Evolutionary conservation across 768 basidiomycete genomes (phyloP).

Genomic region (Inosperma sp.): DNA sequence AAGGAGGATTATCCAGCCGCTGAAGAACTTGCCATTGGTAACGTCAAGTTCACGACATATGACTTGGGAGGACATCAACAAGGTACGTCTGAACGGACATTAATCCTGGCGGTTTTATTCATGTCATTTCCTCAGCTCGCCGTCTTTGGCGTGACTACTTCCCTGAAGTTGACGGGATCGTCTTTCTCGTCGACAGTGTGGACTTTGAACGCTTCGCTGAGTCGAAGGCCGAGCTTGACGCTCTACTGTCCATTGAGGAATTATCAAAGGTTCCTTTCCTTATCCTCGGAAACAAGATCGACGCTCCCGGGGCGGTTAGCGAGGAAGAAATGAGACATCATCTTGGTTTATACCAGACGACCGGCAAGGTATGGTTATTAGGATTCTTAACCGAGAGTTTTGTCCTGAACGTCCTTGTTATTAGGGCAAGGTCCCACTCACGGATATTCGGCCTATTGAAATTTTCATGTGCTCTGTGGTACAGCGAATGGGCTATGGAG

Average conservation of each 20-base stretch:
- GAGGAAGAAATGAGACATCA: conserved; percentile 97
- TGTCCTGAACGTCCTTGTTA: not conserved
- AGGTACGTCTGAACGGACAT: conserved; percentile 43
- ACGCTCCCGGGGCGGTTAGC: conserved; percentile 94
- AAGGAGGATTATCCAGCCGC: conserved; percentile 57
- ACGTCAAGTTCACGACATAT: conserved; percentile 98
- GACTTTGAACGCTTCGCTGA: conserved; percentile 96
- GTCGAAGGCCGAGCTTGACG: conserved; percentile 95
- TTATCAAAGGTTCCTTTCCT: conserved; percentile 97
- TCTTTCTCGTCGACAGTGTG: conserved; percentile 96
- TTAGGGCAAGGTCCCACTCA: conserved; percentile 95
- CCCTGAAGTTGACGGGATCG: conserved; percentile 98
- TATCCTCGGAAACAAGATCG: conserved; percentile 98
- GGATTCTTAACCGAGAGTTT: not conserved
- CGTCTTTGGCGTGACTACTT: conserved; percentile 99
- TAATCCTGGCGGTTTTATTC: not conserved
- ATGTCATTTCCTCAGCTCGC: conserved; percentile 51
- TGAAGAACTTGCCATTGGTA: conserved; percentile 97
- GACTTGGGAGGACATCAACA: conserved; percentile 98
- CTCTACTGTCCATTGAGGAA: conserved; percentile 92
- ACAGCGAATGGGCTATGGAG: conserved; percentile 96
- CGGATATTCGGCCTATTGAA: conserved; percentile 96
- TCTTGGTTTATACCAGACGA: conserved; percentile 97
- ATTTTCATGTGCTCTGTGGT: conserved; percentile 99
- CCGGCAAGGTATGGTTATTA: conserved; percentile 89